Evolutionary conservation across 768 basidiomycete species (phyloP).

Genomic region (Leccinum subgranulosum): DNA sequence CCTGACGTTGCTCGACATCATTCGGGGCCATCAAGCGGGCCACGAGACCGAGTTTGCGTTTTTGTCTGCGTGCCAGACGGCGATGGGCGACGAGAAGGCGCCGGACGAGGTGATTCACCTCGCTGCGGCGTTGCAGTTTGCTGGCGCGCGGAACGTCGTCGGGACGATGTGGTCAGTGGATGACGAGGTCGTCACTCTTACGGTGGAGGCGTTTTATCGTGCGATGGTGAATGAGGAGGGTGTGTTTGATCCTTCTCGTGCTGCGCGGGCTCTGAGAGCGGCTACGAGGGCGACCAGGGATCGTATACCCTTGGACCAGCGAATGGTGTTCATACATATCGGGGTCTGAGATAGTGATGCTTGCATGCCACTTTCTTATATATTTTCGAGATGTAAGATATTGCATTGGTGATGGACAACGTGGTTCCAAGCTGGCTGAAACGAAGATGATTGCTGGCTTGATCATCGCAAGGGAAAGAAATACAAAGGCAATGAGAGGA

Average conservation of each 20-base stretch:
- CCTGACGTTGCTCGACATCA: slow-evolving; percentile 23
- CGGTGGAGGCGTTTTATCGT: slow-evolving; percentile 17
- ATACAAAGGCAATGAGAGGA: slow-evolving; percentile 2
- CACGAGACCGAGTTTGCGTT: slow-evolving; percentile 26
- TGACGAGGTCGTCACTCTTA: slow-evolving; percentile 17
- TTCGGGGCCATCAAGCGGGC: slow-evolving; percentile 4
- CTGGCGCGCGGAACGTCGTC: slow-evolving; percentile 27
- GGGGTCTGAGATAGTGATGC: slow-evolving; percentile 4
- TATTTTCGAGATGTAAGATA: not conserved
- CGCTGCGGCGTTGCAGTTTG: slow-evolving; percentile 28
- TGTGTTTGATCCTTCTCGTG: slow-evolving; percentile 12
- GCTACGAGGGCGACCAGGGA: slow-evolving; percentile 9
- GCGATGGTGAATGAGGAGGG: slow-evolving; percentile 14
- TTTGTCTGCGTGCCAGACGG: slow-evolving; percentile 31
- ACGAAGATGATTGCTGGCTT: not conserved
- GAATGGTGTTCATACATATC: slow-evolving; percentile 23
- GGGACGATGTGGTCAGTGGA: slow-evolving; percentile 33
- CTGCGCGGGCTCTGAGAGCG: slow-evolving; percentile 13
- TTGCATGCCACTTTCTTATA: not conserved
- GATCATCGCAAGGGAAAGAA: not conserved
- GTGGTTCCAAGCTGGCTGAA: not conserved
- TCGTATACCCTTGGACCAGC: slow-evolving; percentile 20
- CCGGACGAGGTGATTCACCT: slow-evolving; percentile 32
- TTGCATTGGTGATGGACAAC: not conserved
- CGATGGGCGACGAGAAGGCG: slow-evolving; percentile 18